Evolutionary conservation across 2,329 filamentous ascomycete genomes (phyloP), one percentile per base, ranked within the genome.

Genomic region (Leptodontidium sp.): DNA sequence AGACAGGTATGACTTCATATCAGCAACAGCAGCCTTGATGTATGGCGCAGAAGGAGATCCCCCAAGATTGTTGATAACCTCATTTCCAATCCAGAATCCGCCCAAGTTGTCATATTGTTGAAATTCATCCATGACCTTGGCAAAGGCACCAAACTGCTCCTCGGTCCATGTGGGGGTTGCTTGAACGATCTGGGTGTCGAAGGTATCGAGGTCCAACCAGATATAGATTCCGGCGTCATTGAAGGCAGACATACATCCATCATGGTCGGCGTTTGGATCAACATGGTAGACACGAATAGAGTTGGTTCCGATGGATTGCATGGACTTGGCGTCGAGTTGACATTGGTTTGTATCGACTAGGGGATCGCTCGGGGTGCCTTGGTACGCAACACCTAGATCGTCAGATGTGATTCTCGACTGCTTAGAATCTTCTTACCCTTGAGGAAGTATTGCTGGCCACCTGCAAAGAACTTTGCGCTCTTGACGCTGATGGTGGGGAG

Each of bases 201-300:
- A 91, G 6, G 90, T 92, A 76, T 93, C 94, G 67, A 97, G 84
- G 79, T 97, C 94, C 61, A 97, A 86, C 78, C 94, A 91, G 66
- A 94, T 81, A 78, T 97, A 97, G 79, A 97, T 96, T 67, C 92
- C 92, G 40, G 88, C 91, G 74, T 93, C 88, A 4, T 87, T 88
- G 78, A 97, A 93, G 1, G 89, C 90, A 64, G 84, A 84, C 92
- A 97, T 97, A 82, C 93, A 97, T 24, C 85, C 90, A 66, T 88
- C 85, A 79, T 97, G 94, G 77, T 95, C 83, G 26, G 82, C 87
- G 2, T 81, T 79, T 1, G 91, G 83, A 75, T 97, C 90, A 68
- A 97, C 92, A 77, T 97, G 93, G 80, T 97, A 97, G 68, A 96
- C 91, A 65, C 94, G 92, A 75, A 97, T 93, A 32, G 91, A 86